Evolutionary conservation across 2,329 filamentous ascomycete species (phyloP), one percentile per base, ranked within the genome.

Genomic region (Talaromyces piceae): DNA sequence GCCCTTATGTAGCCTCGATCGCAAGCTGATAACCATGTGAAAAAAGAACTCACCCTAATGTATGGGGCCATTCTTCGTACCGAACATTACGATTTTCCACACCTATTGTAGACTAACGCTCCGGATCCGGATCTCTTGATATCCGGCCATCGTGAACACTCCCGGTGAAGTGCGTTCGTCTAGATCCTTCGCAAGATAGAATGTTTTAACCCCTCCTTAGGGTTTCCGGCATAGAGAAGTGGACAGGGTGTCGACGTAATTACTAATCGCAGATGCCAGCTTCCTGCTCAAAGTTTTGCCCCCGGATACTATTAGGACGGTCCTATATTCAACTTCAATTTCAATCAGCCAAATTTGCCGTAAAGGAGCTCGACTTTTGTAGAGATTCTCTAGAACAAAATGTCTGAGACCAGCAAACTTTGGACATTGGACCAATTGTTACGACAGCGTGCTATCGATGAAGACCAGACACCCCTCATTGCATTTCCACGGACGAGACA

Each of bases 391-490:
- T 45, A 20, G 3, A 45, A 25, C 43, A 45, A 45, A 45, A 45
- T 45, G 43, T 45, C 43, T 23, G 43, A 45, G 43, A 25, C 43
- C 26, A 27, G 25, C 43, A 45, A 45, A 26, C 23, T 45, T 45
- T 45, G 43, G 43, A 45, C 43, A 13, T 45, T 45, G 43, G 43
- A 45, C 28, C 43, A 45, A 45, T 45, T 45, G 43, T 27, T 45
- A 16, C 43, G 43, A 45, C 43, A 45, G 43, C 43, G 43, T 28
- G 43, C 43, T 45, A 26, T 45, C 43, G 43, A 45, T 45, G 43
- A 45, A 45, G 43, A 45, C 43, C 43, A 45, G 43, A 45, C 43
- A n/a, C 43, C 43, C 25, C 43, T 45, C 43, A 45, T 45, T 26
- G 43, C 43, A 18, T 45, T 45, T 45, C 43, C 43, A 45, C 26